Conservation (phyloP, 1,284 basidiomycete genomes). For the Cryptococcus sp. region DNA sequence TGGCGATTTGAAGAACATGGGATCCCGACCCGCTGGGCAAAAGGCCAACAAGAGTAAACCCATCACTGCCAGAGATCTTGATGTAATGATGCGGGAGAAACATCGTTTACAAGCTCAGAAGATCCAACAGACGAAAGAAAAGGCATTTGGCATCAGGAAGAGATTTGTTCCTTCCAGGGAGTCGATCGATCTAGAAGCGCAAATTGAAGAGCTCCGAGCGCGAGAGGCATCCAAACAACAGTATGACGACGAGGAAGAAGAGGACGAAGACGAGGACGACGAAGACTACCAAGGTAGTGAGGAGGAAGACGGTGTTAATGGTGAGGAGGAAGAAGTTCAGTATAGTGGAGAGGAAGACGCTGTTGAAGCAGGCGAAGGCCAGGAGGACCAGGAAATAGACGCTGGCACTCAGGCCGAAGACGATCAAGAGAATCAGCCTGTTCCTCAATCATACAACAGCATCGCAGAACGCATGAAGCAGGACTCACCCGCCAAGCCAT, state of each 20-base stretch:
- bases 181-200: slow-evolving; percentile 13
- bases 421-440: slow-evolving; percentile 5
- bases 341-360: slow-evolving; percentile 8
- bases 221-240: background rate
- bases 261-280: slow-evolving; percentile 10
- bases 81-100: slow-evolving; percentile 7
- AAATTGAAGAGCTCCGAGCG: slow-evolving; percentile 4
- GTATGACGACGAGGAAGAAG: slow-evolving; percentile 9
- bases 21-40: slow-evolving; percentile 24
- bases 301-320: slow-evolving; percentile 6
- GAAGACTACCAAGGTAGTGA: slow-evolving; percentile 14
- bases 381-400: no score
- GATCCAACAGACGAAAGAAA: slow-evolving; percentile 21
- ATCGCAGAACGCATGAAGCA: no score
- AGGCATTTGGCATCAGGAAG: slow-evolving; percentile 16
- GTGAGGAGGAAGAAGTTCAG: slow-evolving; percentile 2
- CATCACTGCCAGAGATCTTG: slow-evolving; percentile 15
- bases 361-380: slow-evolving; percentile 2
- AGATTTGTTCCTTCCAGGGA: slow-evolving; percentile 22
- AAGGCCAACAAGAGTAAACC: slow-evolving; percentile 26
- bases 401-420: background rate
- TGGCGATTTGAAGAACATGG: slow-evolving; percentile 24
- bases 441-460: background rate
- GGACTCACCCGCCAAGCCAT: no score
- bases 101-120: slow-evolving; percentile 16